Base-by-base conservation (phyloP, 768 basidiomycete species). In the Trametes sanguinea region DNA sequence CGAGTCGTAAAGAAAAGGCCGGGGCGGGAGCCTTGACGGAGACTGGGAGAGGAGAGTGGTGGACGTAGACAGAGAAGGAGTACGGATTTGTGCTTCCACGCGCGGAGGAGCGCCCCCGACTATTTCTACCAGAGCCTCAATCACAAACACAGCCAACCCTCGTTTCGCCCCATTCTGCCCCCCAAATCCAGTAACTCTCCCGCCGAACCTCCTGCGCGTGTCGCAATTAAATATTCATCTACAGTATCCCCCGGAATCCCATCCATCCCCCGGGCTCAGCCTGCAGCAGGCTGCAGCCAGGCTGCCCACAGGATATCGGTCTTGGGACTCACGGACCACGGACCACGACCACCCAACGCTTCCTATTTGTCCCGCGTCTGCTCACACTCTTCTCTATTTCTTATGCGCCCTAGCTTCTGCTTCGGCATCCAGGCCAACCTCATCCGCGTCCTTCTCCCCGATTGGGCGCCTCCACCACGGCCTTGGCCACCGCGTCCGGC, bases 1-100 rank as follows among this genome's bases (percentile, higher is more conserved):
- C 72, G 63, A 69, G 73, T 76, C 74, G 73, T 76, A 69, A 71
- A 74, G 72, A 69, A 63, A 60, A 63, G 56, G 67, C 64, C 54
- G 59, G 65, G 52, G 47, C 42, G 58, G 60, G 64, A 65, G 67
- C 59, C 60, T 54, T 29, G 57, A 54, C 60, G 52, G 67, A 33
- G 51, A 48, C 51, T 61, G 57, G 57, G 47, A 52, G 39, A 53
- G 63, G 67, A 60, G 63, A 52, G 39, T 56, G 63, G 67, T 62
- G 63, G 67, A 66, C 54, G 67, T 65, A 59, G 66, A 61, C 57
- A 65, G 60, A 61, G 69, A 61, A 67, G 63, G 68, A 64, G 69
- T 62, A 67, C 65, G 67, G 67, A 66, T 64, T 52, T 62, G 65
- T 54, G 55, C 68, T 65, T 66, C 61, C 63, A 62, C 64, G 61